Evolutionary conservation across 345 rosid genomes (phyloP).

Genomic region (Brassica rapa): DNA sequence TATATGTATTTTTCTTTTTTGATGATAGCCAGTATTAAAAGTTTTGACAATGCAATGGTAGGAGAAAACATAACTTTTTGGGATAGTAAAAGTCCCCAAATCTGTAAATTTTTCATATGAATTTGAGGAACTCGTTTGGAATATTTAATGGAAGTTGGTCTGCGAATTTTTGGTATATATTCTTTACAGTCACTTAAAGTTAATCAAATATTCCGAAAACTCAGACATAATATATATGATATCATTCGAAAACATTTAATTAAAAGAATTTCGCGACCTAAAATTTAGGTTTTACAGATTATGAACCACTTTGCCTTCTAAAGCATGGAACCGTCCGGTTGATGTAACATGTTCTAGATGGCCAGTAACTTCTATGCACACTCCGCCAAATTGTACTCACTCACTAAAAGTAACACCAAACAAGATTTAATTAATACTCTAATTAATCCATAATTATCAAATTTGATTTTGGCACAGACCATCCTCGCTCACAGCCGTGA

Average conservation of each 20-base stretch:
- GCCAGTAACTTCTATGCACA: slow-evolving; percentile 35
- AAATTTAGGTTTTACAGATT: background rate
- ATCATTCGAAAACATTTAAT: no score
- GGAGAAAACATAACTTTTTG: background rate
- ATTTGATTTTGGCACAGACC: slow-evolving; percentile 33
- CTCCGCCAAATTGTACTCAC: slow-evolving; percentile 33
- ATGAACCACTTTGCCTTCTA: background rate
- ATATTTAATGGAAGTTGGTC: background rate
- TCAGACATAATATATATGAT: no score
- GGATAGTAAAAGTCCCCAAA: background rate
- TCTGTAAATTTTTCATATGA: background rate
- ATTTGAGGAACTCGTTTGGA: background rate
- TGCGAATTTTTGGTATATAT: background rate
- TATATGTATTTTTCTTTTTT: background rate
- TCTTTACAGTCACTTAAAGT: background rate
- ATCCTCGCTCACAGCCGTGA: slow-evolving; percentile 25
- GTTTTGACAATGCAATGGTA: background rate
- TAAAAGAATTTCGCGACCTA: no score
- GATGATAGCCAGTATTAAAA: background rate
- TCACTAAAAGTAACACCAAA: slow-evolving; percentile 5
- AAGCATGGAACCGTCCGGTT: slow-evolving; percentile 14
- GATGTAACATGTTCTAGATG: slow-evolving; percentile 43
- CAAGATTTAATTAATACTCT: background rate
- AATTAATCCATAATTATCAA: slow-evolving; percentile 13
- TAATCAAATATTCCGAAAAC: no score